Evolutionary conservation across 805 yeast species (phyloP).

Genomic region (Zygoascus biomembranicola): DNA sequence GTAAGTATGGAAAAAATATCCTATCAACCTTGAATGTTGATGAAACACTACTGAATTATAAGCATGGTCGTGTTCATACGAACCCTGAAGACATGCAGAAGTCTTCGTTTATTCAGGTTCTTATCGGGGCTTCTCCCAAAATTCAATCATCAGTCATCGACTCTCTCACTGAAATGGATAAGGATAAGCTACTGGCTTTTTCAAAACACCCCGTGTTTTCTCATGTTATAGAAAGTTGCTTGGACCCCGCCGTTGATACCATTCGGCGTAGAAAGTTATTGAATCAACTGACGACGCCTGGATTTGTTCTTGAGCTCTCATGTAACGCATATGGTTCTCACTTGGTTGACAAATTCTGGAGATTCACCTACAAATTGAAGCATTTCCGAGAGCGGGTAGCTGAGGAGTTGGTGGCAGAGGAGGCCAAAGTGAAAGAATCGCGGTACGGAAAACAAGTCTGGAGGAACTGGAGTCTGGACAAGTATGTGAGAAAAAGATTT

Average conservation of each 20-base stretch:
- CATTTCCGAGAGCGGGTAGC: conserved; percentile 85
- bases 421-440: conserved; percentile 71
- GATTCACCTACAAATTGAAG: conserved; percentile 64
- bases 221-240: conserved; percentile 69
- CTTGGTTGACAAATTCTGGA: conserved; percentile 77
- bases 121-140: conserved; percentile 58
- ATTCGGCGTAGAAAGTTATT: conserved; percentile 60
- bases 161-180: conserved; percentile 50
- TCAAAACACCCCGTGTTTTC: conserved; percentile 87
- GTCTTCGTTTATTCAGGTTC: conserved; percentile 61
- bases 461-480: conserved; percentile 91
- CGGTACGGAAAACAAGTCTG: conserved; percentile 85
- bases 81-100: conserved; percentile 83
- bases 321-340: conserved; percentile 91
- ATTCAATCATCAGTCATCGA: conserved; percentile 48
- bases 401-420: conserved; percentile 45
- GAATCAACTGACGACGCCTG: conserved; percentile 44
- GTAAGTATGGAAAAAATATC: conserved; percentile 3
- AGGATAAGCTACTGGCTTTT: conserved; percentile 60
- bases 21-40: neutral
- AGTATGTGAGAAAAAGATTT: conserved; percentile 58
- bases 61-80: conserved; percentile 24
- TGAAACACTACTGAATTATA: neutral
- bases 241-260: conserved; percentile 38
- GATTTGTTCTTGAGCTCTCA: conserved; percentile 49